phyloP scores from a whole-genome alignment of 1,284 basidiomycete species.

The Wolfiporia cocos region DNA sequence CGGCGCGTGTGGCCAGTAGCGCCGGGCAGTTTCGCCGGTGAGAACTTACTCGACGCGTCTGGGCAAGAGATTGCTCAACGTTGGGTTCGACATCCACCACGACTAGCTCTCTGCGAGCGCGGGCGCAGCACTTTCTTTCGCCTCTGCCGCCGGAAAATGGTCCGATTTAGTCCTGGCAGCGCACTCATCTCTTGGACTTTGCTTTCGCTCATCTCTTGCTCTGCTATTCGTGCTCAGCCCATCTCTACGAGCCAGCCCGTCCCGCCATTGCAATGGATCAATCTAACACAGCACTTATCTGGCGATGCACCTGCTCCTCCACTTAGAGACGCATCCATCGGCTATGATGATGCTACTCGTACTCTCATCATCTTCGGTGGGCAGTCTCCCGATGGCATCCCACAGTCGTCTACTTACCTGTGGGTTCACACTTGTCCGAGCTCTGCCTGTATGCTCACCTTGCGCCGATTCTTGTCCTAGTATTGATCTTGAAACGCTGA shows the following conservation, averaged over 20 bases:
- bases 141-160: slow-evolving; percentile 13
- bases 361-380: slow-evolving; percentile 71
- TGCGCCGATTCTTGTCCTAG: no score
- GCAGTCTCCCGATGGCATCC: slow-evolving; percentile 56
- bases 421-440: no score
- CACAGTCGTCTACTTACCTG: slow-evolving; percentile 63
- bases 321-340: slow-evolving; percentile 66
- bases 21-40: slow-evolving; percentile 3
- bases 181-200: slow-evolving; percentile 18
- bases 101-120: slow-evolving; percentile 21
- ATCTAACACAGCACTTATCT: slow-evolving; percentile 47
- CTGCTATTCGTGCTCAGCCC: slow-evolving; percentile 19
- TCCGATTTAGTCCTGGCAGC: slow-evolving; percentile 8
- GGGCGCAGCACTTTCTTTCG: slow-evolving; percentile 15
- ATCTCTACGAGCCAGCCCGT: slow-evolving; percentile 32
- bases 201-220: slow-evolving; percentile 20
- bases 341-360: slow-evolving; percentile 39
- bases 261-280: slow-evolving; percentile 56
- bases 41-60: slow-evolving; percentile 10
- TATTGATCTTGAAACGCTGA: no score
- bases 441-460: no score
- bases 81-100: slow-evolving; percentile 16
- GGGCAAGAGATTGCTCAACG: slow-evolving; percentile 15
- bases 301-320: slow-evolving; percentile 52
- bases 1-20: slow-evolving; percentile 8